Base-by-base conservation (phyloP, 768 basidiomycete genomes). In the Russula foetens region DNA sequence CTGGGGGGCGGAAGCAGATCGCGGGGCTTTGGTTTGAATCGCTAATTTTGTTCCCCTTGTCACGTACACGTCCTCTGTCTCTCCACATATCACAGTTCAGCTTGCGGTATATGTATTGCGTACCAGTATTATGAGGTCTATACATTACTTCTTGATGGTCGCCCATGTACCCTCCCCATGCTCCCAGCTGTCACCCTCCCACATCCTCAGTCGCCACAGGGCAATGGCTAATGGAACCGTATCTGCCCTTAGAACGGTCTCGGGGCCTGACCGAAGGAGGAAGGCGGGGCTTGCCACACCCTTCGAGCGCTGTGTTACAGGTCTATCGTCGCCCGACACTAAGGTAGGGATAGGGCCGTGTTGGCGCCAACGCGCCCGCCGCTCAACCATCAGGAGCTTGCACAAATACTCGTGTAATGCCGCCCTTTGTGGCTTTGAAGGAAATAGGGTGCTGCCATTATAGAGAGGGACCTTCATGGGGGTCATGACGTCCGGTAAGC, bases 181-280 rank as follows among this genome's bases (percentile, higher is more conserved):
- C 45, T 60, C 56, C 59, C 63, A 66, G 17, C 26, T 52, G 17
- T 57, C 47, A 7, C 84, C 81, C 67, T 90, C 85, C 78, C 85
- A 93, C 81, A 92, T 84, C 60, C 84, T 76, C 45, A 91, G 60
- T 62, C 91, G 81, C 90, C 90, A 92, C 19, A 92, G 68, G 1
- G 91, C 88, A 45, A 86, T 79, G 0, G 85, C 86, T 14, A 87
- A 73, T 7, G 84, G 78, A 1, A 79, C 83, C 7, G 81, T 74
- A 66, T 92, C 90, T 0, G 78, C 84, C 39, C 83, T 75, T 56
- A 70, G 71, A 19, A 79, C 69, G 0, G 79, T 81, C 26, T 76
- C 70, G 15, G 72, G 74, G 56, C 81, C 77, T 7, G 87, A 82
- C 55, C 71, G 75, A 15, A 92, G 67, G 15, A 91, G 65, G 68